Evolutionary conservation across 31 red algal species (phyloP), one percentile per base, ranked within the genome.

Genomic region (Asparagopsis taxiformis): DNA sequence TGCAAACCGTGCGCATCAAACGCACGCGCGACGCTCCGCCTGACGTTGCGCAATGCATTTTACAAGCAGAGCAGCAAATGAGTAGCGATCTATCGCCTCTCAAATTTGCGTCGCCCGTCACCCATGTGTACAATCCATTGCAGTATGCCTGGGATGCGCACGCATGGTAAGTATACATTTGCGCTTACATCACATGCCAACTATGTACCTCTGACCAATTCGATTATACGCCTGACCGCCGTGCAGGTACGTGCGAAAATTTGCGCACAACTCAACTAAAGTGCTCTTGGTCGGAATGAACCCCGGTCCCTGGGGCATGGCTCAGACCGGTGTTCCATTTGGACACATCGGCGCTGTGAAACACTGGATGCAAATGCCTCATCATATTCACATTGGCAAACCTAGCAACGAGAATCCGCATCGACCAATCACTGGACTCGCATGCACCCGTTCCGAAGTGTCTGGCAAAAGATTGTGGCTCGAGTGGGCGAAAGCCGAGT

Each of bases 301-400:
- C 37, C 90, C 90, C 30, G 90, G 82, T 34, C 90, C 90, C 19
- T 87, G 75, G 75, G 90, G 90, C 0, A 93, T 93, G 90, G 79
- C 65, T 1, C 90, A 93, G 31, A 85, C 80, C 24, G 90, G 90
- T 26, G 66, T 93, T 1, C 90, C 90, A 29, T 93, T 93, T 81
- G 90, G 90, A 56, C 73, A 82, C 37, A 52, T 85, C 3, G 19
- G 32, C 29, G 77, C 65, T 30, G 90, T 93, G 17, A 64, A 65
- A 0, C 67, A 79, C 22, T 93, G 65, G 56, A 49, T 91, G 48
- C 37, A 57, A 22, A 75, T 93, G 52, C 68, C 70, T 0, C 7
- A 26, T 17, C 28, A 55, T 44, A 68, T 82, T 8, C 56, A 37
- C 25, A 68, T 85, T 19, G 30, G 15, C 17, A 59, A 59, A 31